phyloP scores from a whole-genome alignment of 192 early-diverging fungal genomes.

The Backusella morwellensis region DNA sequence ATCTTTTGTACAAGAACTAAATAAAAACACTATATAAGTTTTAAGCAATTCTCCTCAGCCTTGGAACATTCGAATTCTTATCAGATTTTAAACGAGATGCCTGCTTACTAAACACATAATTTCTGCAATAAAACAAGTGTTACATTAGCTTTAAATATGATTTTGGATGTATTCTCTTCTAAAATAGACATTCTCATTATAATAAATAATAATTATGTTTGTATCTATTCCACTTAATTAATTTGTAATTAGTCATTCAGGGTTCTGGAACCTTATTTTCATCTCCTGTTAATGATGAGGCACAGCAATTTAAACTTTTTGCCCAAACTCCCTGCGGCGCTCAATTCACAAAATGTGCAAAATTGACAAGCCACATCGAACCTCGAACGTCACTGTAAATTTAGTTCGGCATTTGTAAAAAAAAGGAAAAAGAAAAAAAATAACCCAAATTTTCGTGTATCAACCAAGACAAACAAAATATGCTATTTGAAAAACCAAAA shows the following conservation, averaged over 20 bases:
- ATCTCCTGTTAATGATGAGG: not conserved
- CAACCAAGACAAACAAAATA: not conserved
- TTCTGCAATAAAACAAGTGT: not conserved
- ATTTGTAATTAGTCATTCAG: not conserved
- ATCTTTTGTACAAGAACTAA: not conserved
- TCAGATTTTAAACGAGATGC: not conserved
- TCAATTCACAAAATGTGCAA: not conserved
- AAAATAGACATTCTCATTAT: not conserved
- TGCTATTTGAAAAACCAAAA: slow-evolving; percentile 36
- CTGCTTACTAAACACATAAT: not conserved
- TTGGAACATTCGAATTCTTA: not conserved
- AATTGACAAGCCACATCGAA: not conserved
- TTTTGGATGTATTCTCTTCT: not conserved
- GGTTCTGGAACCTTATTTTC: not conserved
- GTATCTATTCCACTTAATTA: not conserved
- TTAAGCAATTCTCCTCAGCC: not conserved
- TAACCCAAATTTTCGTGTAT: not conserved
- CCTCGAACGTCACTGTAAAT: not conserved
- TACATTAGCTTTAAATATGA: not conserved
- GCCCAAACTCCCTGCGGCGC: not conserved
- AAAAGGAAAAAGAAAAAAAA: not conserved
- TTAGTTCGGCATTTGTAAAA: not conserved
- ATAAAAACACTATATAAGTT: not conserved
- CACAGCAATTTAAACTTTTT: not conserved
- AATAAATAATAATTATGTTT: not conserved